Evolutionary conservation across 371 early-diverging fungal species (phyloP), one percentile per base, ranked within the genome.

Genomic region (Zancudomyces culisetae): DNA sequence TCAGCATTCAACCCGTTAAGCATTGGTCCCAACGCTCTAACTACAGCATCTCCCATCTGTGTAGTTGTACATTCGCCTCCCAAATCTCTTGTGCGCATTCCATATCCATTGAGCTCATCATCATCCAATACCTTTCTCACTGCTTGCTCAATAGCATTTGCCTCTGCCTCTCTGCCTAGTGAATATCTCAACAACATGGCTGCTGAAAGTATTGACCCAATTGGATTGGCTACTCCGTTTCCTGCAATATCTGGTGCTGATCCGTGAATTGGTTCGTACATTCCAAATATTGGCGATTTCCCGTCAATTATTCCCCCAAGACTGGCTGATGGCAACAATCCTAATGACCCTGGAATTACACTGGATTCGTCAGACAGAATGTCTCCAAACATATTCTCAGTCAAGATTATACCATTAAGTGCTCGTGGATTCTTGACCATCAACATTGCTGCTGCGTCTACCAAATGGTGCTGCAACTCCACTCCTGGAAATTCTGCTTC

Each of bases 371-470:
- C 97, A 8, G 85, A 82, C 53, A 95, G 70, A 57, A 95, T 93
- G 60, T 95, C 96, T 57, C 96, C 96, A 81, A 95, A 95, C 90
- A 96, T 87, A 72, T 96, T 96, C 60, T 92, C 94, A 21, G 95
- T 96, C 56, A 96, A 69, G 24, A 94, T 78, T 30, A 96, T 78
- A 53, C 97, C 97, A 66, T 96, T 94, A 28, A 96, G 70, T 43
- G 74, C 73, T 20, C 76, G 74, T 27, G 95, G 95, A 70, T 80
- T 81, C 68, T 81, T 82, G 52, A 96, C 81, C 81, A 96, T 82
- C 57, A 81, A 79, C 97, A 96, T 96, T 45, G 97, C 87, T 29
- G 90, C 91, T 19, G 92, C 85, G 70, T 96, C 97, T 22, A 96
- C 95, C 35, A 91, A 69, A 58, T 90, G 83, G 71, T 91, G 91